Percentiles rank a stretch among this genome's conserved stretches.
phyloP scores from a whole-genome alignment of 306 rosid species.

The Vigna nakashimae region DNA sequence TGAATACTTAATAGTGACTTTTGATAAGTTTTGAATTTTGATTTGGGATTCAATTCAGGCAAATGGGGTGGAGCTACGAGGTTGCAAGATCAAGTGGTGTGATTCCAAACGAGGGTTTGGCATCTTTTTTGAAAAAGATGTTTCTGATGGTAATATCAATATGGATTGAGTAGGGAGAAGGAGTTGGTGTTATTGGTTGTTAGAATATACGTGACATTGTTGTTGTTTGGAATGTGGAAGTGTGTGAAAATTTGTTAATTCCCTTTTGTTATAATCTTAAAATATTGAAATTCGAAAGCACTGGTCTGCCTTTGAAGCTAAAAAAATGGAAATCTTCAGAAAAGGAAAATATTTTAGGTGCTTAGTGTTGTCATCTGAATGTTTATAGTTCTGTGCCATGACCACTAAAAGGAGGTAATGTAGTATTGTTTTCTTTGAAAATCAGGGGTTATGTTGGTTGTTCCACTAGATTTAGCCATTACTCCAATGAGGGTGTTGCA shows the following conservation, averaged over 20 bases:
- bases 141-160: slow-evolving; percentile 70
- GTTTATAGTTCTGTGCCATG: slow-evolving; percentile 10
- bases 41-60: slow-evolving; percentile 58
- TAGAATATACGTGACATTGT: background rate
- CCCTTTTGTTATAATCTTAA: slow-evolving; percentile 19
- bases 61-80: slow-evolving; percentile 76
- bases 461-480: slow-evolving; percentile 86
- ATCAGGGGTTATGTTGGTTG: slow-evolving; percentile 82
- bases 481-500: slow-evolving; percentile 99
- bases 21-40: slow-evolving; percentile 39
- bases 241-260: slow-evolving; percentile 8
- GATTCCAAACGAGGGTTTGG: slow-evolving; percentile 90
- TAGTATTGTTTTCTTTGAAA: slow-evolving; percentile 30
- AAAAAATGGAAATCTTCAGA: background rate
- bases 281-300: slow-evolving; percentile 3
- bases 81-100: slow-evolving; percentile 75
- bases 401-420: slow-evolving; percentile 22
- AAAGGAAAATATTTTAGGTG: background rate
- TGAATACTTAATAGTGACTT: slow-evolving; percentile 10
- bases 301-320: slow-evolving; percentile 6
- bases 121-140: slow-evolving; percentile 62
- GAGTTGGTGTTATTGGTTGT: slow-evolving; percentile 27
- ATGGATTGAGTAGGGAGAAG: slow-evolving; percentile 11
- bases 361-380: slow-evolving; percentile 3
- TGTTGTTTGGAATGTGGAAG: slow-evolving; percentile 27